Evolutionary conservation across 441 rosid species (phyloP), one percentile per base, ranked within the genome.

Genomic region (Capsella rubella): DNA sequence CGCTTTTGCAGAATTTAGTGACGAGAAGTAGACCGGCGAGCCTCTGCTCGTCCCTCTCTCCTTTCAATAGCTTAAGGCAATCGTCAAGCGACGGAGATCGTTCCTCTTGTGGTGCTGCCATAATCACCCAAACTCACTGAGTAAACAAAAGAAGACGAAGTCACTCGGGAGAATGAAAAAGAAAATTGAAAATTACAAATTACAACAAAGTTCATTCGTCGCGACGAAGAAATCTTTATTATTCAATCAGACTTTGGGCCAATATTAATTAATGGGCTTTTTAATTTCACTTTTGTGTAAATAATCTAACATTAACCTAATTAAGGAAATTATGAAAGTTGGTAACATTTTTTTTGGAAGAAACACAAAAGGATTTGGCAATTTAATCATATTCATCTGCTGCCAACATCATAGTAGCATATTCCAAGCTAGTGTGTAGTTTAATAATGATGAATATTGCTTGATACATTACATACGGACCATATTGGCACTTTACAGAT

Each of bases 21-120:
- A 93, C 90, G 37, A 95, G 79, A 31, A 92, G 90, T n/a, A 95
- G 73, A 57, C 95, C 99, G 8, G 98, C 97, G n/a, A 95, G 90
- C 31, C 87, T 89, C 54, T 91, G 96, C 88, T 95, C 98, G 78
- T 95, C 99, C 61, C 95, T 84, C 76, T 90, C 91, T 57, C 97
- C 98, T 75, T 77, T 88, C 55, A 93, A 58, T 7, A 93, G 84
- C 86, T 80, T 90, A 82, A 95, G 85, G 84, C 91, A 89, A 78
- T 91, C 90, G 1, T 84, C 90, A 1, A 95, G 84, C 6, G 91
- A 81, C 4, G 87, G 82, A 40, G 93, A 80, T 42, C 50, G 80
- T 27, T 59, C 51, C 35, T 51, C 78, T 46, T 61, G 75, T 34
- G 64, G 37, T 3, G 81, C 84, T 87, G 79, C 76, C 59, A 78